These are phyloP conservation scores for Russula ochroleuca DNA, from an alignment of 768 basidiomycete species.

Conservation along the genomic window DNA sequence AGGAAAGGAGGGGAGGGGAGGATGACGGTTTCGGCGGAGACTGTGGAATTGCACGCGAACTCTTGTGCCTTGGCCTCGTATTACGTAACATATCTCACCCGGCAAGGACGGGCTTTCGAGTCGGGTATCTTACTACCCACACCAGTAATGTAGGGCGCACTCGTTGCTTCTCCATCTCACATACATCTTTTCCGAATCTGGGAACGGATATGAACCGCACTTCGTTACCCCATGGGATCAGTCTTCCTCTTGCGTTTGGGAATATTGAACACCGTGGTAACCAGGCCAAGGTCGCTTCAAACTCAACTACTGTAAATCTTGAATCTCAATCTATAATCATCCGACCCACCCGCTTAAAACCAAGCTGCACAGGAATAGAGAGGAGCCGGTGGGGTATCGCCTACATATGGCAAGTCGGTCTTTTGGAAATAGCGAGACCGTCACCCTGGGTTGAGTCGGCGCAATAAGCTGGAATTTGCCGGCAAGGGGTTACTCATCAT, in stretches of 20 bases:
- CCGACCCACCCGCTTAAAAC: not conserved
- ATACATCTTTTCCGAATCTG: not conserved
- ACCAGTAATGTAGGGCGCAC: not conserved
- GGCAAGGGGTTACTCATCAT: conserved; percentile 1
- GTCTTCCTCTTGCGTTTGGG: not conserved
- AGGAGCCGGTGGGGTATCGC: not conserved
- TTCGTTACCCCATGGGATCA: not conserved
- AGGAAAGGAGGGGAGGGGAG: not conserved
- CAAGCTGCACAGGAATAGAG: not conserved
- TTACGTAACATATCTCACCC: not conserved
- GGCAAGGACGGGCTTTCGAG: not conserved
- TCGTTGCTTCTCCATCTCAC: not conserved
- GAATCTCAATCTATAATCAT: not conserved
- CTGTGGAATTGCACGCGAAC: too few species aligned
- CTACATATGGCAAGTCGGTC: not conserved
- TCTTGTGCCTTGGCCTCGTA: not conserved
- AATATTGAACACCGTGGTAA: not conserved
- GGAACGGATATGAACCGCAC: not conserved
- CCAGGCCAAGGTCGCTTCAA: not conserved
- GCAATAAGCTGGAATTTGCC: not conserved
- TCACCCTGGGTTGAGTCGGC: conserved; percentile 2
- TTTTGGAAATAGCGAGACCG: conserved; percentile 7
- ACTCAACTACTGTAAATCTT: not conserved
- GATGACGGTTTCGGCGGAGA: not conserved
- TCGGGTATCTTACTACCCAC: not conserved